A percentile compares a stretch with the other conserved stretches of the same genome.
These are phyloP conservation scores for Wickerhamomyces bisporus DNA, from an alignment of 805 yeast species.

Conservation along the genomic window DNA sequence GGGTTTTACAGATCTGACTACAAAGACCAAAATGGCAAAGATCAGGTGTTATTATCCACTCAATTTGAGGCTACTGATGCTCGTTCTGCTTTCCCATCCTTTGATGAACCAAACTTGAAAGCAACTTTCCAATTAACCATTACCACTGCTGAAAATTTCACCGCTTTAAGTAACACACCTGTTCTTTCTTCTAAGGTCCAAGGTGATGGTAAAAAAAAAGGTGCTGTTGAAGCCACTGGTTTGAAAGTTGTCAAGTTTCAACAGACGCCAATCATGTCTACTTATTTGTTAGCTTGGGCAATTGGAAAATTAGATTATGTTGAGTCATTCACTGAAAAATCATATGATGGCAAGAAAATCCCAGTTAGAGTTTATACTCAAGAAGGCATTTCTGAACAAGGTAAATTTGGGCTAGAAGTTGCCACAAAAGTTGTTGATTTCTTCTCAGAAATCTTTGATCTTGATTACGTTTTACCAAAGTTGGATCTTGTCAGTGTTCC, in stretches of 20 bases:
- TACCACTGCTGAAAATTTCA: conserved; percentile 48
- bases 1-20: conserved; percentile 75
- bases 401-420: conserved; percentile 63
- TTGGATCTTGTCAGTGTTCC: conserved; percentile 77
- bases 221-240: conserved; percentile 31
- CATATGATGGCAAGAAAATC: conserved; percentile 50
- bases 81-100: conserved; percentile 79
- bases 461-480: conserved; percentile 77
- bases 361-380: conserved; percentile 84
- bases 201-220: conserved; percentile 43
- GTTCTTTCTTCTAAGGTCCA: conserved; percentile 42
- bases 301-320: conserved; percentile 74
- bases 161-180: conserved; percentile 65
- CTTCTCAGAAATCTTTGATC: conserved; percentile 66
- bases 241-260: conserved; percentile 40
- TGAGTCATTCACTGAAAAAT: conserved; percentile 35
- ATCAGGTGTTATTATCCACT: conserved; percentile 71
- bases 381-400: conserved; percentile 67
- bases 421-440: conserved; percentile 71
- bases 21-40: conserved; percentile 49
- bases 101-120: conserved; percentile 78
- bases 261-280: conserved; percentile 75
- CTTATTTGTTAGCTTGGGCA: conserved; percentile 77
- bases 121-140: conserved; percentile 64
- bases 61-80: conserved; percentile 86